These are phyloP conservation scores for Pyrus hybrid DNA, from an alignment of 331 rosid genomes.

Conservation along the genomic window DNA sequence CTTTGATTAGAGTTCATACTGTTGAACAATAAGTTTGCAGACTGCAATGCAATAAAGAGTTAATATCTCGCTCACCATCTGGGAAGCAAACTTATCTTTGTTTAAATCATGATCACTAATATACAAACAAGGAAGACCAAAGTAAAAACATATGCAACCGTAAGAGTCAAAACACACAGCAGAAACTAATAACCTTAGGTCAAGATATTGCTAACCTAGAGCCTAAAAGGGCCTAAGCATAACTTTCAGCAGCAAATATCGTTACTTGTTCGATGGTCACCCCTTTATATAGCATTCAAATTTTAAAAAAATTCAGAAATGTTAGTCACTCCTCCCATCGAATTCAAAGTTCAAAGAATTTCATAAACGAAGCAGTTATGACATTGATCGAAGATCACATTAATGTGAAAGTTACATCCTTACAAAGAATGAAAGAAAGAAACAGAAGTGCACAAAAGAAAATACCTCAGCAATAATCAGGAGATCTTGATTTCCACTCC, in stretches of 20 bases:
- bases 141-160: not conserved
- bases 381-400: not conserved
- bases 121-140: not conserved
- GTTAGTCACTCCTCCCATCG: not conserved
- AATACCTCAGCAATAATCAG: not conserved
- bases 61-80: not conserved
- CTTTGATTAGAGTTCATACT: not conserved
- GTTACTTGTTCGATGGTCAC: not conserved
- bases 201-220: not conserved
- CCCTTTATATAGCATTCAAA: not conserved
- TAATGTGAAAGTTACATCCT: not conserved
- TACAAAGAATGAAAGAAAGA: not conserved
- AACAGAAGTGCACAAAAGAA: not conserved
- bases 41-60: not conserved
- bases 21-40: not conserved
- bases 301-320: too few relatives aligned
- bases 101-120: not conserved
- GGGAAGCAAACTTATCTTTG: not conserved
- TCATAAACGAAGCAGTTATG: not conserved
- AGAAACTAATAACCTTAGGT: not conserved
- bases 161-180: not conserved
- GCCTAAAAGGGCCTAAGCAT: not conserved
- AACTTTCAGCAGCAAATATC: not conserved
- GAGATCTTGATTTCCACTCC: not conserved
- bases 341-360: not conserved